A percentile compares a stretch with the other conserved stretches of the same genome.
Conservation (phyloP, 1,139 yeast species). For the Hyphopichia fennica region DNA sequence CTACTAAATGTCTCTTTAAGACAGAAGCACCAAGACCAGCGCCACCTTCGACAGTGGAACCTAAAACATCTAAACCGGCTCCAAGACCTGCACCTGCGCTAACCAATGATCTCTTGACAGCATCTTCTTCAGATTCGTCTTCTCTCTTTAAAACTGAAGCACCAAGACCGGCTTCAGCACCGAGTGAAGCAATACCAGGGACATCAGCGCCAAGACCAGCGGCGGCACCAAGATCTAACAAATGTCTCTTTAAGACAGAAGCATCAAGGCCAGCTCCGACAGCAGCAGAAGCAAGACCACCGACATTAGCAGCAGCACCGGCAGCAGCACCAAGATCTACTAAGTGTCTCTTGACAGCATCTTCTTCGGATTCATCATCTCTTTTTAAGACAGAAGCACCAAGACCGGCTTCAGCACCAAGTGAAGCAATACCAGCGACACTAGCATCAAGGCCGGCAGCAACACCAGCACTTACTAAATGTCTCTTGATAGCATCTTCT, state of each 20-base stretch:
- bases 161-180: conserved; percentile 6
- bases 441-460: conserved; percentile 5
- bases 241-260: conserved; percentile 1
- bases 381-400: conserved; percentile 9
- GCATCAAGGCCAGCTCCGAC: not conserved
- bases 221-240: conserved; percentile 1
- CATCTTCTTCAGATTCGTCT: conserved; percentile 2
- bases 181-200: conserved; percentile 3
- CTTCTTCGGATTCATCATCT: conserved; percentile 4
- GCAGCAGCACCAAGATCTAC: conserved; percentile 6
- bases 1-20: conserved; percentile 8
- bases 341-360: conserved; percentile 4
- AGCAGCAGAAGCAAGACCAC: conserved; percentile 1
- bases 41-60: conserved; percentile 3
- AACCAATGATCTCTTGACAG: conserved; percentile 3
- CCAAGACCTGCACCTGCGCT: conserved; percentile 1
- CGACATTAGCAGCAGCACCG: conserved; percentile 6
- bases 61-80: not conserved
- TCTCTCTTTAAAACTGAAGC: conserved; percentile 9
- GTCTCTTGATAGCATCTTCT: conserved; percentile 11
- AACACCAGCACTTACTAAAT: conserved; percentile 2
- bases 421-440: conserved; percentile 5
- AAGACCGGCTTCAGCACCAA: conserved; percentile 12
- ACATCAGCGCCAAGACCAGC: conserved; percentile 5
- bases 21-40: conserved; percentile 9